Percentiles rank a stretch among this genome's conserved stretches.
phyloP scores from a whole-genome alignment of 129 eudicot species.

The Flaveria robusta region DNA sequence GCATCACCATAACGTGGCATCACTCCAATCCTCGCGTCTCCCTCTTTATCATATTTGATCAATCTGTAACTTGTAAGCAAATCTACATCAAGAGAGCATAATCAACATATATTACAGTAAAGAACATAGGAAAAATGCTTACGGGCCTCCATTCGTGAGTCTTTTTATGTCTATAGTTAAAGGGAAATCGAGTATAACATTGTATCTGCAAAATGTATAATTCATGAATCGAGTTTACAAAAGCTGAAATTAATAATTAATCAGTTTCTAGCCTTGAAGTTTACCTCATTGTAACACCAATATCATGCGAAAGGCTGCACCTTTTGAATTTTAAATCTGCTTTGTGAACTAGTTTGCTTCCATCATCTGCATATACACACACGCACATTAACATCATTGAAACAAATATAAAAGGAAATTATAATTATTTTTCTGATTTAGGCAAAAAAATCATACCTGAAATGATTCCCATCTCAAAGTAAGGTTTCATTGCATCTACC shows the following conservation, averaged over 20 bases:
- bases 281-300: constrained; percentile 71
- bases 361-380: constrained; percentile 61
- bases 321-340: constrained; percentile 54
- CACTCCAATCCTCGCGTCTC: constrained; percentile 67
- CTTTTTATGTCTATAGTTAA: constrained; percentile 58
- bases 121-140: constrained; percentile 30
- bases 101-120: not conserved
- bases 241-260: constrained; percentile 5
- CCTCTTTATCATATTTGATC: constrained; percentile 47
- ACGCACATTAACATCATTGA: too few species aligned
- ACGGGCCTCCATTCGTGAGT: constrained; percentile 71
- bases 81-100: constrained; percentile 5
- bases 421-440: too few species aligned
- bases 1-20: constrained; percentile 81
- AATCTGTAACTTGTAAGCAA: constrained; percentile 39
- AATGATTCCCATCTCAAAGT: constrained; percentile 57
- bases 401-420: too few species aligned
- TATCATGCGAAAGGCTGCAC: constrained; percentile 70
- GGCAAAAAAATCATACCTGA: constrained; percentile 42
- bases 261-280: not conserved
- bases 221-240: not conserved
- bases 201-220: constrained; percentile 48
- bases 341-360: constrained; percentile 57
- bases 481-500: constrained; percentile 60
- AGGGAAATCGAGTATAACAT: constrained; percentile 72